Evolutionary conservation across 1,284 basidiomycete genomes (phyloP).

Genomic region (Leccinum griseonigrum): DNA sequence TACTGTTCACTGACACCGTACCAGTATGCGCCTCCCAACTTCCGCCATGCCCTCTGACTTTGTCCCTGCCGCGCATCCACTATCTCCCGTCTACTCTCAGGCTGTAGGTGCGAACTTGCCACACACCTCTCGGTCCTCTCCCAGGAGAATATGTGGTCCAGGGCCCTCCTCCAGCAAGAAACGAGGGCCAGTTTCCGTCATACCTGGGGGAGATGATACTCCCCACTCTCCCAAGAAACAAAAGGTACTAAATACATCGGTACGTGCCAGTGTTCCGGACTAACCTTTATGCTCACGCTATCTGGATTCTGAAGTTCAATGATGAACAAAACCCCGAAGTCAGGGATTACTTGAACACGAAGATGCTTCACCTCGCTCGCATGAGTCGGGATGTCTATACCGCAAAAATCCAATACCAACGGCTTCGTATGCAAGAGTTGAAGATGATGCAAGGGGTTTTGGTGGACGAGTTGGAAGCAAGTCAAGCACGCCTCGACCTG

Average conservation of each 20-base stretch:
- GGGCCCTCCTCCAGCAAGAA: not conserved
- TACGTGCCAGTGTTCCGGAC: not conserved
- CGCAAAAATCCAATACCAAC: not conserved
- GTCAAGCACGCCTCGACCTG: not conserved
- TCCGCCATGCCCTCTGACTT: not conserved
- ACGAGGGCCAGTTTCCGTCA: not conserved
- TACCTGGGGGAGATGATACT: not conserved
- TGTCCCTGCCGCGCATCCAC: not conserved
- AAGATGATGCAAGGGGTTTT: not conserved
- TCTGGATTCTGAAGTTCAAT: not conserved
- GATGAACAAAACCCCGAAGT: not conserved
- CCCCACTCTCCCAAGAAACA: not conserved
- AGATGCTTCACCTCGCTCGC: not conserved
- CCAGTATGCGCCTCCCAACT: not conserved
- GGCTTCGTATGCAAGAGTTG: not conserved
- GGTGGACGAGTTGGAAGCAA: not conserved
- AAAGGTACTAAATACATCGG: not conserved
- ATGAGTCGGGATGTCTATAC: not conserved
- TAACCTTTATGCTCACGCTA: not conserved
- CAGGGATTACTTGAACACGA: not conserved
- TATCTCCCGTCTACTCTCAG: not conserved
- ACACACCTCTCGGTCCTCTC: not conserved
- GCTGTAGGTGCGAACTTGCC: not conserved
- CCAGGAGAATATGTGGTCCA: not conserved
- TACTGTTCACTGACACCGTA: not conserved